A percentile compares a stretch with the other conserved stretches of the same genome.
phyloP scores from a whole-genome alignment of 2,329 filamentous ascomycete genomes.

The Drechslerella coelobrocha region DNA sequence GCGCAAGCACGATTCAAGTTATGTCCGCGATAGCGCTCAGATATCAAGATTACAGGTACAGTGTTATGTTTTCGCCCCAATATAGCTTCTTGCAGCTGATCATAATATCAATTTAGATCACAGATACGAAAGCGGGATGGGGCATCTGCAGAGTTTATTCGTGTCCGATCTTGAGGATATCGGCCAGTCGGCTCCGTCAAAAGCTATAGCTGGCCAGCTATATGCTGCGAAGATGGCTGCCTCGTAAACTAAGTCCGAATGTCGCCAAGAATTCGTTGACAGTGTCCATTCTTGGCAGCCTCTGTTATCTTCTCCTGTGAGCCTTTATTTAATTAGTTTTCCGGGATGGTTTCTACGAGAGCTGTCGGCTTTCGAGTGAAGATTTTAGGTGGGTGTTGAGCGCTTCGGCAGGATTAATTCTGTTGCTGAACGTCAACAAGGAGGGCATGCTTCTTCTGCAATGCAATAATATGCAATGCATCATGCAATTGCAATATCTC shows the following conservation, averaged over 20 bases:
- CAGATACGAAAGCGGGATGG: constrained; percentile 11
- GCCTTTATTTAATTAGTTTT: not conserved
- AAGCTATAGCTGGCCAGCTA: constrained; percentile 20
- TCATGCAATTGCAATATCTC: constrained; percentile 22
- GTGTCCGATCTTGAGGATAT: constrained; percentile 19
- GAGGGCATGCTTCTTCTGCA: constrained; percentile 18
- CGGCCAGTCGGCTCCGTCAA: not conserved
- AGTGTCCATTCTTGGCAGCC: constrained; percentile 10
- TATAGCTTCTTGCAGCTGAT: constrained; percentile 22
- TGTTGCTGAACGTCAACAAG: constrained; percentile 21
- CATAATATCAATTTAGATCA: constrained; percentile 46
- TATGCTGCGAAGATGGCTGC: constrained; percentile 13
- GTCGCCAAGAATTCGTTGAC: constrained; percentile 18
- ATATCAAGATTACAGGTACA: constrained; percentile 37
- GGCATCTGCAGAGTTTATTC: constrained; percentile 11
- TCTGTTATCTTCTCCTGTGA: constrained; percentile 9
- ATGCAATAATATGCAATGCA: constrained; percentile 40
- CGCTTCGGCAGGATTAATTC: constrained; percentile 32
- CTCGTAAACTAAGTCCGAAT: constrained; percentile 34
- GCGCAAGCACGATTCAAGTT: constrained; percentile 9
- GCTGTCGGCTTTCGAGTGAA: not conserved
- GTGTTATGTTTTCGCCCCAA: constrained; percentile 18
- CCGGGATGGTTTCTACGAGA: not conserved
- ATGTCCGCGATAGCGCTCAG: constrained; percentile 47
- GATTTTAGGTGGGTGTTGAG: constrained; percentile 18